Base-by-base conservation (phyloP, 495 filamentous ascomycete species). In the Margaritispora aquatica region DNA sequence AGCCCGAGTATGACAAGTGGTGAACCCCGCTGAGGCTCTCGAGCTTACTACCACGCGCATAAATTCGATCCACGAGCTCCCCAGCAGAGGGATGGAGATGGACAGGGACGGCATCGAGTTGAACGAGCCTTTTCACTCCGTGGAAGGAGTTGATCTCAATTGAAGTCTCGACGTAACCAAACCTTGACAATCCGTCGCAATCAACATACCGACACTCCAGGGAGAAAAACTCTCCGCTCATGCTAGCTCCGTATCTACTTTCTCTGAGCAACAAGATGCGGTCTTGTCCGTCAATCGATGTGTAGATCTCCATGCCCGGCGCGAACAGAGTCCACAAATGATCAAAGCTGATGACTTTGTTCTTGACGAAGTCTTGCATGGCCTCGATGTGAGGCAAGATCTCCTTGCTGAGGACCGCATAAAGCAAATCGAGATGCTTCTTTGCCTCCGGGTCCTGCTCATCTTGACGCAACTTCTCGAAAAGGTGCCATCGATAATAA, bases 321-420 rank as follows among this genome's bases (percentile, higher is more conserved):
- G 94, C 92, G 77, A 90, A 92, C 3, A 96, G 71, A 1, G 91
- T 89, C 92, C 92, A 95, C 8, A 94, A 69, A 9, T 92, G 78
- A 55, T 95, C 89, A 58, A 89, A 96, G 9, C 89, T 95, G 68
- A 96, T 95, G 51, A 86, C 88, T 26, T 88, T 87, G 48, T 87
- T 84, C 57, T 90, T 84, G 21, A 96, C 76, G 59, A 96, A 75
- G 0, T 90, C 89, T 58, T 90, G 86, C 1, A 95, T 78, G 11
- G 83, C 88, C 63, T 88, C 88, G 68, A 91, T 90, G 17, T 73
- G 83, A 29, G 88, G 79, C 50, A 74, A 73, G 41, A 89, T 80
- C 63, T 89, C 84, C n/a, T 75, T 74, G 26, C 77, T 71, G 2
- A 89, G 70, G 17, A 83, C 73, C 38, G 77, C 72, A 46, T 76